phyloP scores from a whole-genome alignment of 306 rosid species.

The Trifolium dubium region DNA sequence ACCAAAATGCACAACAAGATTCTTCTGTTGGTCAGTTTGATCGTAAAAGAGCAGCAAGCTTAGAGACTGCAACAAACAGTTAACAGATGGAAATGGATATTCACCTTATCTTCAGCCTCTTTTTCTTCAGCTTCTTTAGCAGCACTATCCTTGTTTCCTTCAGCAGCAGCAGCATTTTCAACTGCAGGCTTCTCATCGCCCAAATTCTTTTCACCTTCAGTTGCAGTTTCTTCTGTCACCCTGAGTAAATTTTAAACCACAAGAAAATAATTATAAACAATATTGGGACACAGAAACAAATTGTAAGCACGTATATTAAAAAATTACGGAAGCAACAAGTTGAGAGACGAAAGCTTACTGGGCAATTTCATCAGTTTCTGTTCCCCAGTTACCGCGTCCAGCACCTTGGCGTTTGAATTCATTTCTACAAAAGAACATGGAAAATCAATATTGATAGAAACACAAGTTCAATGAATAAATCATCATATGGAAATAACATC shows the following conservation, averaged over 20 bases:
- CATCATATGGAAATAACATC: not conserved
- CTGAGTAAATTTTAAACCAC: constrained; percentile 41
- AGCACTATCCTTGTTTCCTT: constrained; percentile 74
- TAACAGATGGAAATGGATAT: not conserved
- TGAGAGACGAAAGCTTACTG: constrained; percentile 48
- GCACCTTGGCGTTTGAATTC: constrained; percentile 84
- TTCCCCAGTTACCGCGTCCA: constrained; percentile 98
- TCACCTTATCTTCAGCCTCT: constrained; percentile 91
- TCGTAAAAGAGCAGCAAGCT: not conserved
- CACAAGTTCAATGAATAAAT: not conserved
- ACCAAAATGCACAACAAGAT: not conserved
- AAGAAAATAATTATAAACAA: not conserved
- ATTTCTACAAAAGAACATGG: constrained; percentile 55
- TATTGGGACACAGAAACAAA: not conserved
- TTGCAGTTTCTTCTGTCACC: constrained; percentile 62
- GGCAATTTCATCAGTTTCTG: constrained; percentile 66
- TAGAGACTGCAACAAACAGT: not conserved
- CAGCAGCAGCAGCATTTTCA: constrained; percentile 58
- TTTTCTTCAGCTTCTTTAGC: constrained; percentile 70
- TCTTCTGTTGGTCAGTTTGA: not conserved
- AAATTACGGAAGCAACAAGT: not conserved
- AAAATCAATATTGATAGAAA: constrained; percentile 8
- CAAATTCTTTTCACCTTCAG: constrained; percentile 70
- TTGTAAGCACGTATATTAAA: not conserved
- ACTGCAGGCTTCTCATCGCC: constrained; percentile 66